Evolutionary conservation across 1,139 yeast genomes (phyloP), one percentile per base, ranked within the genome.

Genomic region (Sugiyamaella castrensis): DNA sequence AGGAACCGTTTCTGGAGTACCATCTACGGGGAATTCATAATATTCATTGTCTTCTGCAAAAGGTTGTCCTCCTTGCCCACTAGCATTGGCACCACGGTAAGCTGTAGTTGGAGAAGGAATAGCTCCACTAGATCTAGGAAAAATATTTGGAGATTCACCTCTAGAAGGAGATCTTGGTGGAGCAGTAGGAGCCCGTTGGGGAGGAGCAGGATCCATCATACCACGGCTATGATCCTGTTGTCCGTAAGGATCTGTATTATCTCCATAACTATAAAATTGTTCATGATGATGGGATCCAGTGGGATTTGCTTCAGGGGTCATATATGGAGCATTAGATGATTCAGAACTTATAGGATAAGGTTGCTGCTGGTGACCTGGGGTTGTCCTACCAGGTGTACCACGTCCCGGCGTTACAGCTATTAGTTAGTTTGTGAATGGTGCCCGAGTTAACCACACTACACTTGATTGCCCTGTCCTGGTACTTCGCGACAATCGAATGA

Each of bases 201-300:
- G 38, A 7, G 31, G 46, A 24, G 40, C 30, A 32, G 15, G 40
- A 26, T 24, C 12, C 19, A 30, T 9, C 11, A 8, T 19, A 11
- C 29, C 26, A 16, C 15, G 6, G 8, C 28, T 7, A 10, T 7
- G 31, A 15, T 43, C 47, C 37, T 45, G 48, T 19, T 38, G 48
- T 11, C 45, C 44, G 30, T 46, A 46, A 8, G 49, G 49, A 37
- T 46, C 49, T 7, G 40, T 13, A 27, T 43, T 26, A 33, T 39
- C 47, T n/a, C 33, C 42, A 24, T 43, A 43, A 26, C 32, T 43
- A 24, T 43, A 43, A 32, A 37, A 43, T 13, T 43, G 47, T 12
- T 43, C 31, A 26, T 43, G 47, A n/a, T 35, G 37, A 43, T 43
- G 47, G 5, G 31, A 16, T n/a, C 34, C 45, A 3, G 13, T 6